Evolutionary conservation across 108 stramenopile species (phyloP).

Genomic region (Asterionellopsis glacialis): DNA sequence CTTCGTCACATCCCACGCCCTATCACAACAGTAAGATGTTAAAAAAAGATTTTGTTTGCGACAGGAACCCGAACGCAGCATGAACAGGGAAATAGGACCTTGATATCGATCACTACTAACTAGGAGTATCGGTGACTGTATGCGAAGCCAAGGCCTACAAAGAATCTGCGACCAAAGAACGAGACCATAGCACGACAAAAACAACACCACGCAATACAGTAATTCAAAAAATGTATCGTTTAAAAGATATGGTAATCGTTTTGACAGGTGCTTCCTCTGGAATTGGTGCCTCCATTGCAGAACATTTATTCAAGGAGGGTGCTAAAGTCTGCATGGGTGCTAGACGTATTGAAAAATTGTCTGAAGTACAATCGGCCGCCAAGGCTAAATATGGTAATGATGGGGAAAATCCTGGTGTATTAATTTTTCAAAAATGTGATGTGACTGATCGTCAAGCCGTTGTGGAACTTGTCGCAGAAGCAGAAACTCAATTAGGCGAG

Average conservation of each 20-base stretch:
- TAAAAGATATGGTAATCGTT: slow-evolving; percentile 53
- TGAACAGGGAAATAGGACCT: no score
- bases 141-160: no score
- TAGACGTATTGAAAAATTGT: slow-evolving; percentile 53
- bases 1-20: no score
- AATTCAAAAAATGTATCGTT: slow-evolving; percentile 4
- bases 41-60: no score
- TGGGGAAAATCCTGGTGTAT: background rate
- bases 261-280: slow-evolving; percentile 73
- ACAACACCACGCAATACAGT: background rate
- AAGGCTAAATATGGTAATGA: slow-evolving; percentile 15
- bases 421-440: slow-evolving; percentile 34
- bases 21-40: no score
- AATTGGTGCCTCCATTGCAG: slow-evolving; percentile 67
- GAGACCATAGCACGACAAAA: background rate
- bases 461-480: slow-evolving; percentile 19
- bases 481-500: slow-evolving; percentile 23
- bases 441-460: slow-evolving; percentile 36
- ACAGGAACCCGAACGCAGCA: no score
- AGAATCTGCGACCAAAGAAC: no score
- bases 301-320: slow-evolving; percentile 40
- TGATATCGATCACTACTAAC: no score
- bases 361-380: slow-evolving; percentile 20
- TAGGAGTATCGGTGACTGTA: no score
- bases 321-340: slow-evolving; percentile 67